Percentiles rank a stretch among this genome's conserved stretches.
Conservation (phyloP, 768 basidiomycete species). For the Boletus subcaerulescens region DNA sequence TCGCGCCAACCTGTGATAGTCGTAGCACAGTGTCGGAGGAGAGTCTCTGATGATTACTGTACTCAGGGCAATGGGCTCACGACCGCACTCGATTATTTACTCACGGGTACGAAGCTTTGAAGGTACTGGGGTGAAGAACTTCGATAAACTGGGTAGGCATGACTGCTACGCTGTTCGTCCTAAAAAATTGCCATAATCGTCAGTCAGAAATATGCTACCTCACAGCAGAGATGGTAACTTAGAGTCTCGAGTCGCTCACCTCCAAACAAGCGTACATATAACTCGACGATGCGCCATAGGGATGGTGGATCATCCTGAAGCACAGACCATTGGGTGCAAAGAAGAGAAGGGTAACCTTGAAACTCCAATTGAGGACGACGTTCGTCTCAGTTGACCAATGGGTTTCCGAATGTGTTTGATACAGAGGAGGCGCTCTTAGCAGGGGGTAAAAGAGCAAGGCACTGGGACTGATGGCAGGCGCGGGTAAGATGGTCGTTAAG, state of each 20-base stretch:
- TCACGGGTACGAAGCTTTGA: slow-evolving; percentile 29
- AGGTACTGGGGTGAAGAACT: slow-evolving; percentile 15
- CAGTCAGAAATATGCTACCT: neutral
- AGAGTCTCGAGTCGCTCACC: slow-evolving; percentile 15
- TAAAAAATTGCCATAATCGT: neutral
- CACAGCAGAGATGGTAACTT: neutral
- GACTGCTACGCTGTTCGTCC: slow-evolving; percentile 3
- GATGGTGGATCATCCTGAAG: slow-evolving; percentile 30
- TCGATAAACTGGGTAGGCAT: neutral
- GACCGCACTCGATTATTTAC: neutral
- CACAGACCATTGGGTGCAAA: slow-evolving; percentile 17
- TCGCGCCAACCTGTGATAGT: slow-evolving; percentile 8
- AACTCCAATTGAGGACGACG: neutral
- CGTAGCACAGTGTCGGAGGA: slow-evolving; percentile 21
- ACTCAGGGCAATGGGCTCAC: neutral
- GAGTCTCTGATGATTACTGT: slow-evolving; percentile 19
- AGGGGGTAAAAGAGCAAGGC: neutral
- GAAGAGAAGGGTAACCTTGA: slow-evolving; percentile 1
- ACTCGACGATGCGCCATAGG: slow-evolving; percentile 27
- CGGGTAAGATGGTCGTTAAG: neutral
- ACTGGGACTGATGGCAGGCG: neutral
- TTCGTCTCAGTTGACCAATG: neutral
- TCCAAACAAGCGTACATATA: slow-evolving; percentile 22
- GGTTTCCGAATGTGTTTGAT: slow-evolving; percentile 4
- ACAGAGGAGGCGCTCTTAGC: neutral